Evolutionary conservation across 805 yeast genomes (phyloP).

Genomic region (Nakazawaea ernobii): DNA sequence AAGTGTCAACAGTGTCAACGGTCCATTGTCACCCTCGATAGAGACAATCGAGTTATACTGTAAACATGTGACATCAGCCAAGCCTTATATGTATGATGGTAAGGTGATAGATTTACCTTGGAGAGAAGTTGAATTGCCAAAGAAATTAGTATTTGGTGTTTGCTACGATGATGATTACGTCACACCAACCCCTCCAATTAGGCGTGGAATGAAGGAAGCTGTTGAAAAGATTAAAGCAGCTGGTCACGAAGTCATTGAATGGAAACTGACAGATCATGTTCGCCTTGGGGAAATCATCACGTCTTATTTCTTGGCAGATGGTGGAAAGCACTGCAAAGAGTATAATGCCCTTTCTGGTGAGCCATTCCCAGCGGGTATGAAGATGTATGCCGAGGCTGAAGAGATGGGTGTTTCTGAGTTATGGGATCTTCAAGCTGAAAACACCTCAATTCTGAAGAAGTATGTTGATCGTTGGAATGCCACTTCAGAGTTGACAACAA

Average conservation of each 20-base stretch:
- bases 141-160: slow-evolving; percentile 35
- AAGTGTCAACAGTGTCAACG: slow-evolving; percentile 36
- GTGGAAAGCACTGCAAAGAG: slow-evolving; percentile 31
- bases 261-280: slow-evolving; percentile 36
- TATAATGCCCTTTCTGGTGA: slow-evolving; percentile 35
- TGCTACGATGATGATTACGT: slow-evolving; percentile 36
- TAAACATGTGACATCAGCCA: slow-evolving; percentile 22
- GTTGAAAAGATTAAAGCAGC: slow-evolving; percentile 26
- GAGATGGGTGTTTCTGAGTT: slow-evolving; percentile 32
- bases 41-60: slow-evolving; percentile 31
- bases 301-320: slow-evolving; percentile 39
- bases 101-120: slow-evolving; percentile 35
- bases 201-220: slow-evolving; percentile 35
- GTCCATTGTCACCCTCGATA: slow-evolving; percentile 38
- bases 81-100: slow-evolving; percentile 41
- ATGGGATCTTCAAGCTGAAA: slow-evolving; percentile 36
- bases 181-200: slow-evolving; percentile 44
- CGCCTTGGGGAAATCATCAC: slow-evolving; percentile 27
- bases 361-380: slow-evolving; percentile 38
- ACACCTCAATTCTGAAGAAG: slow-evolving; percentile 32
- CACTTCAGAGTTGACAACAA: slow-evolving; percentile 26
- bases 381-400: slow-evolving; percentile 28
- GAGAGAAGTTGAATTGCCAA: slow-evolving; percentile 29
- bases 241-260: slow-evolving; percentile 47
- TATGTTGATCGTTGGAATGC: slow-evolving; percentile 38